phyloP scores from a whole-genome alignment of 495 filamentous ascomycete species.

The Trichocladium antarcticum region DNA sequence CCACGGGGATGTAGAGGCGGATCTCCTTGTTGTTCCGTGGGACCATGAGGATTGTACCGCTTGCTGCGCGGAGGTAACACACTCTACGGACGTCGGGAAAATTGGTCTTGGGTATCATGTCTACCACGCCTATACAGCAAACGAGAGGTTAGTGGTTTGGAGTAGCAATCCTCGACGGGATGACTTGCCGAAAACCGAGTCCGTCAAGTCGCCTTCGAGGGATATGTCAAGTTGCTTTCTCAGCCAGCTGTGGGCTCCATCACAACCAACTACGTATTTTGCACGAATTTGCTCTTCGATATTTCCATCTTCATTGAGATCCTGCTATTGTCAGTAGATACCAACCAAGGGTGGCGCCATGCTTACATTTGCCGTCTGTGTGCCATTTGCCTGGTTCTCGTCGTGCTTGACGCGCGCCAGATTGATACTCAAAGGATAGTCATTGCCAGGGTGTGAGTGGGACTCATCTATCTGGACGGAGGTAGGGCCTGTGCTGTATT shows the following conservation, averaged over 20 bases:
- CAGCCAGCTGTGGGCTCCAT: constrained; percentile 55
- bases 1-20: constrained; percentile 60
- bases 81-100: constrained; percentile 65
- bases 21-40: constrained; percentile 51
- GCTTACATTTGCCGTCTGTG: constrained; percentile 7
- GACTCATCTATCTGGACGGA: constrained; percentile 35
- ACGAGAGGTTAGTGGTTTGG: too few species aligned
- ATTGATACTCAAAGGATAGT: constrained; percentile 42
- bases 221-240: constrained; percentile 42
- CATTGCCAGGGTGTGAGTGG: constrained; percentile 31
- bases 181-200: constrained; percentile 46
- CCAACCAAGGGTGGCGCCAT: background rate
- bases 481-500: constrained; percentile 40
- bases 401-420: constrained; percentile 22
- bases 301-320: constrained; percentile 27
- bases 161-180: too few species aligned
- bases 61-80: constrained; percentile 43
- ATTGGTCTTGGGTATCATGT: constrained; percentile 55
- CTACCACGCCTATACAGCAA: constrained; percentile 40
- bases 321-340: background rate
- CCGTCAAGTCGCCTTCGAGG: constrained; percentile 49
- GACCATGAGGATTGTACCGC: constrained; percentile 57
- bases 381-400: background rate
- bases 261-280: constrained; percentile 58
- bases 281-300: constrained; percentile 33